Percentiles rank a stretch among this genome's conserved stretches.
Conservation (phyloP, 805 yeast species). For the Diddensiella transvaalensis region DNA sequence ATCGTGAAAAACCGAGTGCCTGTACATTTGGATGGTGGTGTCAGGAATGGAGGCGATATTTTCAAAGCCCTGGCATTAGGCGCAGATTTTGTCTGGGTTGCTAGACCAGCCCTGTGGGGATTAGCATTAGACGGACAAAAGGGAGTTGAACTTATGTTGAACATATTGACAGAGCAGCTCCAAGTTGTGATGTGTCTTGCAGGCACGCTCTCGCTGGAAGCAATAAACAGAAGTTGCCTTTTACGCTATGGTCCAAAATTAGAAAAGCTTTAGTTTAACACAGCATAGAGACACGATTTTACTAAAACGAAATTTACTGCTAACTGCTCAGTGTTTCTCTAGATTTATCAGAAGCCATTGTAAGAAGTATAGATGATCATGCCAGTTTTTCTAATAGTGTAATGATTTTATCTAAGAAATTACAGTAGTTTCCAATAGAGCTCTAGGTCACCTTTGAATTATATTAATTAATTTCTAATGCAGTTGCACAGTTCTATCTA, state of each 20-base stretch:
- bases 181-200: slow-evolving; percentile 25
- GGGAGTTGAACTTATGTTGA: slow-evolving; percentile 45
- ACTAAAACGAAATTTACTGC: too few species aligned
- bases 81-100: slow-evolving; percentile 62
- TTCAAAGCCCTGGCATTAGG: slow-evolving; percentile 66
- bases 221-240: slow-evolving; percentile 15
- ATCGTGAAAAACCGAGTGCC: slow-evolving; percentile 45
- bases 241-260: slow-evolving; percentile 18
- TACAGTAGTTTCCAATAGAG: too few species aligned
- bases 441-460: too few species aligned
- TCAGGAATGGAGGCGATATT: slow-evolving; percentile 62
- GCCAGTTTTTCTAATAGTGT: background rate
- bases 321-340: too few species aligned
- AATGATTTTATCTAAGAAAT: background rate
- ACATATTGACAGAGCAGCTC: slow-evolving; percentile 23
- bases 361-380: too few species aligned
- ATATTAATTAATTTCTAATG: too few species aligned
- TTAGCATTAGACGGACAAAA: slow-evolving; percentile 64
- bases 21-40: slow-evolving; percentile 64
- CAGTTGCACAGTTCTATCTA: too few species aligned
- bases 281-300: too few species aligned
- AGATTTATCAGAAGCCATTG: too few species aligned
- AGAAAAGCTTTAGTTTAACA: background rate
- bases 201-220: slow-evolving; percentile 19
- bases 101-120: slow-evolving; percentile 64